Conservation (phyloP, 768 basidiomycete species). For the Phylloporus arenicola region DNA sequence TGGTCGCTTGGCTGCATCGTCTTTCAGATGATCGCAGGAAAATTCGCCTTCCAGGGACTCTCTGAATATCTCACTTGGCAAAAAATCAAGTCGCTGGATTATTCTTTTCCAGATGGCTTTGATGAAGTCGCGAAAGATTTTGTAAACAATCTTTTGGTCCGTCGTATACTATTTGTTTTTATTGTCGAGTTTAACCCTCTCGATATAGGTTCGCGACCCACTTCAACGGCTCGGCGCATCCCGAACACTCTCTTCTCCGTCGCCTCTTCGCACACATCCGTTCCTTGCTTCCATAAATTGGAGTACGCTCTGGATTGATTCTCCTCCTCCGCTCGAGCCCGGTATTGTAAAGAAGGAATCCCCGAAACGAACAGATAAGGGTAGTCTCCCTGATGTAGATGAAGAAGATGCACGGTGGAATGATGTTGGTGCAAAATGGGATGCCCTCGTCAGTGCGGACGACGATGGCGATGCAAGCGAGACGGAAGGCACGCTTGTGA, state of each 20-base stretch:
- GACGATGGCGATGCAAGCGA: conserved; percentile 23
- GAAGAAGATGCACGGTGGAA: conserved; percentile 40
- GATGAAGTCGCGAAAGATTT: conserved; percentile 78
- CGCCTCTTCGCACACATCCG: conserved; percentile 50
- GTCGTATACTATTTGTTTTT: neutral
- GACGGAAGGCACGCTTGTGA: conserved; percentile 6
- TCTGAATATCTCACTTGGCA: conserved; percentile 95
- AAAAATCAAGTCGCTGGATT: conserved; percentile 85
- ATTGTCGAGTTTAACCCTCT: neutral
- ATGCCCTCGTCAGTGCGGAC: conserved; percentile 35
- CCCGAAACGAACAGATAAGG: conserved; percentile 6
- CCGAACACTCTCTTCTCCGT: conserved; percentile 35
- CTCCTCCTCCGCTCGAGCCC: conserved; percentile 51
- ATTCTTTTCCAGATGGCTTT: conserved; percentile 81
- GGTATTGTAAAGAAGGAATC: conserved; percentile 51
- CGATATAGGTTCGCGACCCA: conserved; percentile 53
- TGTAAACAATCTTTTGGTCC: conserved; percentile 69
- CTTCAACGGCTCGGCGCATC: conserved; percentile 53
- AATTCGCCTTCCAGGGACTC: conserved; percentile 84
- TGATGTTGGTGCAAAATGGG: conserved; percentile 52
- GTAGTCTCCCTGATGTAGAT: conserved; percentile 16
- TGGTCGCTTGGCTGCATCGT: conserved; percentile 96
- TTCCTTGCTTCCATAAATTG: conserved; percentile 60
- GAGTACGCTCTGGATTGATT: conserved; percentile 60
- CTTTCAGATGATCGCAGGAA: conserved; percentile 88